Base-by-base conservation (phyloP, 345 rosid species). In the Turritis glabra region DNA sequence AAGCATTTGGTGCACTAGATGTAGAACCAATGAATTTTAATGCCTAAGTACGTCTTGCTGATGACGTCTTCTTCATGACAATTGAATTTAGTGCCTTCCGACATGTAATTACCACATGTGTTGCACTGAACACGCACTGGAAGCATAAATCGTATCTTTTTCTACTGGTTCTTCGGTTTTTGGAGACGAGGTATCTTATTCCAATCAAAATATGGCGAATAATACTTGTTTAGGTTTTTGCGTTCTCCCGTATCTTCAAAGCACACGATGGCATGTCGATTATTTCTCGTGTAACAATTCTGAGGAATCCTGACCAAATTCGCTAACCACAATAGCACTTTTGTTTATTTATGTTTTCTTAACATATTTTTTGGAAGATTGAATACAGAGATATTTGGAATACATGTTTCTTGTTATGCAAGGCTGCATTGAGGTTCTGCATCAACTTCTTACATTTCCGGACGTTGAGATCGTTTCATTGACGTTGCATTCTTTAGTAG, bases 61-160 rank as follows among this genome's bases (percentile, higher is more conserved):
- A 78, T 63, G 22, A 87, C 90, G 22, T 90, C 84, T 78, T 90
- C 97, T 57, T 88, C 84, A 51, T 94, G 84, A 25, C 92, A 77
- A 66, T 90, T 92, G 79, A 90, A 90, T 56, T 92, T 88, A 27
- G 98, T 92, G 8, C 96, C 96, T 64, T 84, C 84, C 59, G 85
- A 88, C 72, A 92, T 90, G 82, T 88, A 92, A 60, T 80, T 87
- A 8, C 92, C 96, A 57, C 92, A 87, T 3, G 91, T 88, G 48
- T 81, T 85, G 80, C 96, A 92, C 0, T 90, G 86, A 29, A 87
- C 84, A 78, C 94, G 85, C 82, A 92, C 83, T 0, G 94, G 91
- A 75, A 90, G 89, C 96, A 88, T 92, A 91, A 85, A 88, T 1
- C 96, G 84, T 19, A 90, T 85, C 78, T 92, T 92, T 19, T 88